Percentiles rank a stretch among this genome's conserved stretches.
phyloP scores from a whole-genome alignment of 2,329 filamentous ascomycete genomes.

The Thielaviopsis euricoi region DNA sequence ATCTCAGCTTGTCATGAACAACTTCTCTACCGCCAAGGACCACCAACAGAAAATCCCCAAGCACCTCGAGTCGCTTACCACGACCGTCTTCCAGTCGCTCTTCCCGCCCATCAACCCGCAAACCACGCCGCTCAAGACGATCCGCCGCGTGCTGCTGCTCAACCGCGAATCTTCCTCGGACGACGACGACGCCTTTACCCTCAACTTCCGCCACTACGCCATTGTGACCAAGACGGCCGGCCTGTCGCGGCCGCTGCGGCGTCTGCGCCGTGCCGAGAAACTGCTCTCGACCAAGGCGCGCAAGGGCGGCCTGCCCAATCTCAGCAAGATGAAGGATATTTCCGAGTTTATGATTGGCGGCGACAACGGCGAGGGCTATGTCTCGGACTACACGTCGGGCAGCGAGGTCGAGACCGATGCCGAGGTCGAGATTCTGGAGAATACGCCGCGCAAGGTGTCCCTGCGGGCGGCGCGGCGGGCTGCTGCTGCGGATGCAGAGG shows the following conservation, averaged over 20 bases:
- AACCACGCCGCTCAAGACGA: conserved; percentile 75
- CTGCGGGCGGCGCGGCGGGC: conserved; percentile 23
- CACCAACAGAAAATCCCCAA: conserved; percentile 62
- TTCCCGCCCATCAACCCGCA: conserved; percentile 94
- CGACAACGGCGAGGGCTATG: conserved; percentile 62
- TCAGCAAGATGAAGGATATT: conserved; percentile 82
- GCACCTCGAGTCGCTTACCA: conserved; percentile 83
- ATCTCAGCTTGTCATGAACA: conserved; percentile 83
- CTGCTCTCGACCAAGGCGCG: conserved; percentile 44
- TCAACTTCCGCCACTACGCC: conserved; percentile 86
- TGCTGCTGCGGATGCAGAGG: conserved; percentile 23
- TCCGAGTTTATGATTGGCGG: conserved; percentile 86
- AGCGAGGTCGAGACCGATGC: conserved; percentile 89
- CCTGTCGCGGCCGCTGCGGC: conserved; percentile 66
- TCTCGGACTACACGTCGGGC: conserved; percentile 69
- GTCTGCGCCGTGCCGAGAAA: conserved; percentile 74
- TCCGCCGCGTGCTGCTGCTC: conserved; percentile 75
- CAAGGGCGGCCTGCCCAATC: conserved; percentile 56
- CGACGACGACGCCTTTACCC: conserved; percentile 54
- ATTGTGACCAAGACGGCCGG: conserved; percentile 82
- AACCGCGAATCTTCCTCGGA: conserved; percentile 55
- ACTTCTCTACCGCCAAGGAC: conserved; percentile 54
- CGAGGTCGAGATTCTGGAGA: conserved; percentile 72
- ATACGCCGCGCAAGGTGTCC: conserved; percentile 41
- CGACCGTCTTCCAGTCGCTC: conserved; percentile 86